phyloP scores from a whole-genome alignment of 1,284 basidiomycete species.

The Ustilago nuda region DNA sequence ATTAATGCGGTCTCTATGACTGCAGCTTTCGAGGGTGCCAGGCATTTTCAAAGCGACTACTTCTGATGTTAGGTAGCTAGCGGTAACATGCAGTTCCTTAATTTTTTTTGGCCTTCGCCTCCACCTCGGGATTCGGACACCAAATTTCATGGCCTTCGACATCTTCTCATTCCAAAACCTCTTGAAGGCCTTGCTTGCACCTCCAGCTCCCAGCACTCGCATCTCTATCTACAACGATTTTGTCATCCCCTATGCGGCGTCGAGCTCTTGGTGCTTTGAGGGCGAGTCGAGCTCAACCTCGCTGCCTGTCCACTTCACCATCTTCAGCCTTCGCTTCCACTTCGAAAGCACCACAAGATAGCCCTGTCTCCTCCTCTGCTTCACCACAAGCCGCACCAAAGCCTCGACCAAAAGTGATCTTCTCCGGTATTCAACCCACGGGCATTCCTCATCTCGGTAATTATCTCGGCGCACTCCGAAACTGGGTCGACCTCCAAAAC shows the following conservation, averaged over 20 bases:
- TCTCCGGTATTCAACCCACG: conserved; percentile 86
- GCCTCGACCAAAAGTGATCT: conserved; percentile 71
- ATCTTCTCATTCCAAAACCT: conserved; percentile 5
- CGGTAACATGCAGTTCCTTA: background rate
- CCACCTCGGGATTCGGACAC: conserved; percentile 35
- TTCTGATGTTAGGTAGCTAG: background rate
- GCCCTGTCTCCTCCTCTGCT: background rate
- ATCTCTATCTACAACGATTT: background rate
- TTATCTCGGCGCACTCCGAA: conserved; percentile 87
- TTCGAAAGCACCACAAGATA: background rate
- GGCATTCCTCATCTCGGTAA: conserved; percentile 92
- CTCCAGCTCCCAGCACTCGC: background rate
- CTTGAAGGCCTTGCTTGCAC: background rate
- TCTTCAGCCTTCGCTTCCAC: conserved; percentile 4
- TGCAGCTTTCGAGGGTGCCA: conserved; percentile 1
- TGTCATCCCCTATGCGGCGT: background rate
- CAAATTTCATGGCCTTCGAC: background rate
- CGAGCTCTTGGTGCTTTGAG: background rate
- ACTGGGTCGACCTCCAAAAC: conserved; percentile 85
- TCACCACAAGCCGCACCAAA: background rate
- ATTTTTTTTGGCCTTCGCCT: background rate
- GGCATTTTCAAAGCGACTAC: background rate
- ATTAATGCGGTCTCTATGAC: background rate
- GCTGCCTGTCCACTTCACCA: conserved; percentile 11
- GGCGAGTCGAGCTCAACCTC: background rate